A percentile compares a stretch with the other conserved stretches of the same genome.
These are phyloP conservation scores for Epichloe typhina DNA, from an alignment of 2,329 filamentous ascomycete genomes.

Conservation along the genomic window DNA sequence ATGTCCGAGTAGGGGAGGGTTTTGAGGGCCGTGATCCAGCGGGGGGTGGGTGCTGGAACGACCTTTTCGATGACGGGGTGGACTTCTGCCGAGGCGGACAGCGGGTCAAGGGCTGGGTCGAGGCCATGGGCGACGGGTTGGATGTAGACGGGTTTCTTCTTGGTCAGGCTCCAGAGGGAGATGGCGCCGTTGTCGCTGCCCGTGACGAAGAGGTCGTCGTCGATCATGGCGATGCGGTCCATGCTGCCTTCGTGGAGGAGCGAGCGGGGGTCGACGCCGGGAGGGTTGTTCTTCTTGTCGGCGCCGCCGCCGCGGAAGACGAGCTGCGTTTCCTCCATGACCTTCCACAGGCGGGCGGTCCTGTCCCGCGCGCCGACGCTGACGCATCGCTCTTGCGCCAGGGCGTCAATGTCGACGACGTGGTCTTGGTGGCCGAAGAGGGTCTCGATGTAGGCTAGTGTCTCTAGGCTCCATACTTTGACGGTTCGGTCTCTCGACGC, in stretches of 20 bases:
- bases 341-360: constrained; percentile 89
- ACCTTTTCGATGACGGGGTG: constrained; percentile 42
- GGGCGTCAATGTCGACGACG: constrained; percentile 69
- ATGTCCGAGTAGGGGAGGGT: constrained; percentile 84
- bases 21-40: constrained; percentile 81
- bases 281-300: constrained; percentile 38
- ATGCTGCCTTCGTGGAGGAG: constrained; percentile 69
- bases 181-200: constrained; percentile 84
- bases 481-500: constrained; percentile 84
- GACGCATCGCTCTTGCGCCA: constrained; percentile 78
- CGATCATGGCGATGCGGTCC: constrained; percentile 83
- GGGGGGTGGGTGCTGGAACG: constrained; percentile 49
- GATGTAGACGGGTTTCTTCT: constrained; percentile 86
- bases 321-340: constrained; percentile 86
- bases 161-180: constrained; percentile 75
- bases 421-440: constrained; percentile 92
- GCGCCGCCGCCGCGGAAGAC: constrained; percentile 79
- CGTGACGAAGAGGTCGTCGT: constrained; percentile 79
- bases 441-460: constrained; percentile 88
- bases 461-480: constrained; percentile 88
- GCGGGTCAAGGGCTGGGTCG: constrained; percentile 54
- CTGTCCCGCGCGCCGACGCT: constrained; percentile 84
- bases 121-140: constrained; percentile 73
- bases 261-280: constrained; percentile 34
- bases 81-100: constrained; percentile 60